Evolutionary conservation across 1,139 yeast genomes (phyloP), one percentile per base, ranked within the genome.

Genomic region (Lodderomyces metapsilosis): DNA sequence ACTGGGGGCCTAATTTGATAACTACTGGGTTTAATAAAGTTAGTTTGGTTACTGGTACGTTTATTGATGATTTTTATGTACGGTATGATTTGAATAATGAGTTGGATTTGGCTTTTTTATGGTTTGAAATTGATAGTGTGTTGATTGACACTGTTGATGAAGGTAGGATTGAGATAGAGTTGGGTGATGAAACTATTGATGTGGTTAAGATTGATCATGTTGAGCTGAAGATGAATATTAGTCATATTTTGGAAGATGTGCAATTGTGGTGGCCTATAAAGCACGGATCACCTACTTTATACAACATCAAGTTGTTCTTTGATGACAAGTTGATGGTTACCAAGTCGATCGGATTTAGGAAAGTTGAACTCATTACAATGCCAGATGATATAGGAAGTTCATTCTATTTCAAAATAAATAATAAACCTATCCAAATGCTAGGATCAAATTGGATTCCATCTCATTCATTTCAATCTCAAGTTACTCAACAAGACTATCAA

Each of bases 361-460:
- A 58, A 42, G 59, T 63, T 1, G 68, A 70, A 48, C 56, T 74
- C 25, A 58, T 72, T 9, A 71, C 73, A 46, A 65, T 64, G 31
- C 49, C 57, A 1, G 64, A 53, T 10, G 58, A 61, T 36, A 49
- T 44, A 16, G 78, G 78, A 0, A 50, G 59, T 2, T 54, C 64
- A 10, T 74, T 74, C 50, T 74, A 66, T 50, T 71, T 74, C 54
- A 56, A 54, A 37, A 54, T 74, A 40, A 74, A 74, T 49, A 56
- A 61, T 39, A 49, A 60, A 16, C 70, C 76, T 5, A 51, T 69
- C 5, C 74, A 61, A 45, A 45, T 56, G 25, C 51, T 59, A 20
- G 79, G 79, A 0, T 65, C 74, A 6, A 67, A 71, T 51, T 74
- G 79, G 79, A 74, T 74, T 33, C 79, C 79, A 1, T 68, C 64